Evolutionary conservation across 106 monocot genomes (phyloP).

Genomic region (Acanthochlamys bracteata): DNA sequence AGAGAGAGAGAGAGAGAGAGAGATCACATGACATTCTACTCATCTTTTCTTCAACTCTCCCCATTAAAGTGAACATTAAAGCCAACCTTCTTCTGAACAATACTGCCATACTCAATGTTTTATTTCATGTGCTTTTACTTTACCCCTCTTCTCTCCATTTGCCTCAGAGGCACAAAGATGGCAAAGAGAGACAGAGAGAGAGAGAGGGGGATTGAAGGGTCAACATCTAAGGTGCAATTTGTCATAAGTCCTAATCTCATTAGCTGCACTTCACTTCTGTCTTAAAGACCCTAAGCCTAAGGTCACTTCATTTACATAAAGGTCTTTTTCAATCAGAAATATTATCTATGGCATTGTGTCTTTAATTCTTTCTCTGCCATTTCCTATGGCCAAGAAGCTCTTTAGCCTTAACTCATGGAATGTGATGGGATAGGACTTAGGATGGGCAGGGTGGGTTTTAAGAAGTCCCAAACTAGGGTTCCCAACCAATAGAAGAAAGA

Average conservation of each 20-base stretch:
- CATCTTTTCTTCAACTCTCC: constrained; percentile 23
- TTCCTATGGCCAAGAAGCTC: neutral
- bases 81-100: constrained; percentile 1
- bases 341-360: neutral
- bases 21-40: constrained; percentile 19
- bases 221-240: constrained; percentile 32
- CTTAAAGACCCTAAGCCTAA: neutral
- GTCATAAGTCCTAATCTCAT: constrained; percentile 28
- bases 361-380: neutral
- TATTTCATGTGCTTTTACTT: constrained; percentile 17
- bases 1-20: constrained; percentile 11
- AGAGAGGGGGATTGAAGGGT: constrained; percentile 14
- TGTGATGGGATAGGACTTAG: constrained; percentile 17
- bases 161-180: neutral
- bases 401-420: neutral
- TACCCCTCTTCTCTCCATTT: neutral
- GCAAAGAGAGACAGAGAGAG: neutral
- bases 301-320: neutral
- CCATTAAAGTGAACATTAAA: constrained; percentile 29
- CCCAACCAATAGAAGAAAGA: constrained; percentile 5
- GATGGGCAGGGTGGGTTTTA: neutral
- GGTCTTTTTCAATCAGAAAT: neutral
- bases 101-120: constrained; percentile 8
- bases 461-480: neutral
- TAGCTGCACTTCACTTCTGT: constrained; percentile 17